A percentile compares a stretch with the other conserved stretches of the same genome.
Conservation (phyloP, 2,329 filamentous ascomycete genomes). For the Colletotrichum limetticola region DNA sequence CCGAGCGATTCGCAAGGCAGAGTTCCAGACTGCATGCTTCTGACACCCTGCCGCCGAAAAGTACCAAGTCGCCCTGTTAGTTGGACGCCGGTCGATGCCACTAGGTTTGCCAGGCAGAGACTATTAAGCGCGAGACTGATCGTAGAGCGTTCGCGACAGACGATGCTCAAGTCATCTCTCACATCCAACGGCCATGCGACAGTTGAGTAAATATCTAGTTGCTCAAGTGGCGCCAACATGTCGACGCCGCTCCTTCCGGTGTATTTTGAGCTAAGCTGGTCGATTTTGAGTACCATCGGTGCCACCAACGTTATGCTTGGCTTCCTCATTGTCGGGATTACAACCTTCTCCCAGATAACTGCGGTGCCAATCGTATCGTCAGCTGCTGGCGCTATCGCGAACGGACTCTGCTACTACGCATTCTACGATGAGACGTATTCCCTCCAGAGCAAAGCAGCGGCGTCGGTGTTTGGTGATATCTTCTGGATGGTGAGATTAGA, state of each 20-base stretch:
- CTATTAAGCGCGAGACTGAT: not conserved
- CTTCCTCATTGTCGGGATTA: slow-evolving; percentile 51
- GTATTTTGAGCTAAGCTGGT: slow-evolving; percentile 57
- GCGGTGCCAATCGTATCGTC: slow-evolving; percentile 53
- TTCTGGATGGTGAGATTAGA: slow-evolving; percentile 48
- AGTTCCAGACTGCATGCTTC: not conserved
- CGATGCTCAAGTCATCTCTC: accelerated
- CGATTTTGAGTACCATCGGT: slow-evolving; percentile 56
- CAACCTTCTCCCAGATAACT: slow-evolving; percentile 49
- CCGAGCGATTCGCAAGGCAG: not conserved
- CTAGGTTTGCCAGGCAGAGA: not conserved
- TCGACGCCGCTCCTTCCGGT: slow-evolving; percentile 34
- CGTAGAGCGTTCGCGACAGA: not conserved
- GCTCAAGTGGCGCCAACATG: slow-evolving; percentile 1
- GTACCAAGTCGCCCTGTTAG: not conserved
- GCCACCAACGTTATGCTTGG: slow-evolving; percentile 52
- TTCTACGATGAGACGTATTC: slow-evolving; percentile 47
- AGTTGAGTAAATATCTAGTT: not conserved
- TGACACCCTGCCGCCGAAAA: not conserved
- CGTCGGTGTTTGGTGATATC: slow-evolving; percentile 52
- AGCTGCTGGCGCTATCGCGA: slow-evolving; percentile 50
- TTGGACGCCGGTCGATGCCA: not conserved
- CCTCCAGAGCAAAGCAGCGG: slow-evolving; percentile 42
- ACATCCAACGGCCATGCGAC: not conserved
- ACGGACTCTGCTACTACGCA: slow-evolving; percentile 55